phyloP scores from a whole-genome alignment of 2,329 filamentous ascomycete genomes.

The Talaromyces sp. region DNA sequence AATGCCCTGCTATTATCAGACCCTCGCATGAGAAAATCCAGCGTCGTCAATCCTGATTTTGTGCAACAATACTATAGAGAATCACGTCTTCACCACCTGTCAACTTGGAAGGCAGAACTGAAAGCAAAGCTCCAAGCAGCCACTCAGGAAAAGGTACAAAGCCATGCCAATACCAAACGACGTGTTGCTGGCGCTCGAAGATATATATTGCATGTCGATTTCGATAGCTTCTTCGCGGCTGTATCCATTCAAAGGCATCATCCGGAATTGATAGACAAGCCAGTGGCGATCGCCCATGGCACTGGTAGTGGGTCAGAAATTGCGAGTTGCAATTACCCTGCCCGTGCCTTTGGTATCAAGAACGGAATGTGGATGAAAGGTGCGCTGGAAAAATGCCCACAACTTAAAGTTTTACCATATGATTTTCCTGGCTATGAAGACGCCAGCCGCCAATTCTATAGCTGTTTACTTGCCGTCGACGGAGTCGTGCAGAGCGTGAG shows the following conservation, averaged over 20 bases:
- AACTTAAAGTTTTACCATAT: constrained; percentile 86
- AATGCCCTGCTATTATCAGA: constrained; percentile 81
- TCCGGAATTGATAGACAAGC: constrained; percentile 71
- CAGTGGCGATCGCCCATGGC: constrained; percentile 84
- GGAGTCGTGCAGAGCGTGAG: constrained; percentile 93
- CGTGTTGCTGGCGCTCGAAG: constrained; percentile 60
- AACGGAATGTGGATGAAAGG: constrained; percentile 99
- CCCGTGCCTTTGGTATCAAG: constrained; percentile 78
- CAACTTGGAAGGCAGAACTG: constrained; percentile 91
- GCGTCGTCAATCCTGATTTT: constrained; percentile 88
- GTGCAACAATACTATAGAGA: constrained; percentile 92
- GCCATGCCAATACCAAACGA: constrained; percentile 45
- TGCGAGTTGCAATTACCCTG: constrained; percentile 93
- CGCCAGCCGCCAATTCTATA: constrained; percentile 82
- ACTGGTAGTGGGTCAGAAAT: constrained; percentile 85
- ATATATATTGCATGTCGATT: constrained; percentile 94
- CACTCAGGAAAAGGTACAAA: constrained; percentile 61
- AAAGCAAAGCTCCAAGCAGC: constrained; percentile 83
- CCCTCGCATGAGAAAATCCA: constrained; percentile 79
- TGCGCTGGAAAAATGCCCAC: constrained; percentile 75
- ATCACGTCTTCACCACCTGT: constrained; percentile 89
- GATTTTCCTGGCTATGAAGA: constrained; percentile 94
- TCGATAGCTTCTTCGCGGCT: constrained; percentile 97
- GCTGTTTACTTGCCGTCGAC: constrained; percentile 70
- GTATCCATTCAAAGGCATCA: constrained; percentile 74